Evolutionary conservation across 2,329 filamentous ascomycete species (phyloP), one percentile per base, ranked within the genome.

Genomic region (Trichophyton rubrum): DNA sequence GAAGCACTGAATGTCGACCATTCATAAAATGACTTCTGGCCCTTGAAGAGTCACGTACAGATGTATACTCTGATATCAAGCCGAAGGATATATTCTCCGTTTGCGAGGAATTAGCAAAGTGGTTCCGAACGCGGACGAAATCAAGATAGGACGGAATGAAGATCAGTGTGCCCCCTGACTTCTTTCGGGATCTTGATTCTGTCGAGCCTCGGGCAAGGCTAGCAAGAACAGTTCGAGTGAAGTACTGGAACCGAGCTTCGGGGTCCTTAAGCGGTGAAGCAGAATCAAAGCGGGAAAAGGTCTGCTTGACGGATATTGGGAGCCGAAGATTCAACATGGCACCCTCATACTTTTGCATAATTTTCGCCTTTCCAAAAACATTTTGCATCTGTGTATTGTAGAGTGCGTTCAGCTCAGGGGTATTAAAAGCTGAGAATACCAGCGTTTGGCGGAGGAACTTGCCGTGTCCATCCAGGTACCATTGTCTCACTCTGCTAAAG

Each of bases 121-220:
- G 89, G 76, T 97, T 99, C 59, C 93, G 85, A 62, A 99, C 81
- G 47, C 91, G 87, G 49, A 96, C 87, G 72, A 97, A 97, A 76
- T 99, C 93, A 62, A 96, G 85, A 74, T 96, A 97, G 0, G 87
- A 90, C 0, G 93, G 90, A 57, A 97, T 85, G 75, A 95, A 96
- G 69, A 99, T 80, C 15, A 99, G 78, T 0, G 88, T 89, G 38
- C 93, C 91, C 1, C 79, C 75, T 62, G 83, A 84, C 49, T 71
- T 72, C 41, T 70, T 71, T 45, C 68, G 68, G n/a, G 81, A 78
- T 20, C 24, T 41, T 22, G 20, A 9, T 17, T 27, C 33, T 17
- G 40, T 33, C 38, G 71, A 69, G 35, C 68, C 67, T 1, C 66
- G 67, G 1, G 70, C 68, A 56, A 73, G 69, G 35, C 86, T 82